Evolutionary conservation across 2,329 filamentous ascomycete species (phyloP), one percentile per base, ranked within the genome.

Genomic region (Domatiomyces globalis): DNA sequence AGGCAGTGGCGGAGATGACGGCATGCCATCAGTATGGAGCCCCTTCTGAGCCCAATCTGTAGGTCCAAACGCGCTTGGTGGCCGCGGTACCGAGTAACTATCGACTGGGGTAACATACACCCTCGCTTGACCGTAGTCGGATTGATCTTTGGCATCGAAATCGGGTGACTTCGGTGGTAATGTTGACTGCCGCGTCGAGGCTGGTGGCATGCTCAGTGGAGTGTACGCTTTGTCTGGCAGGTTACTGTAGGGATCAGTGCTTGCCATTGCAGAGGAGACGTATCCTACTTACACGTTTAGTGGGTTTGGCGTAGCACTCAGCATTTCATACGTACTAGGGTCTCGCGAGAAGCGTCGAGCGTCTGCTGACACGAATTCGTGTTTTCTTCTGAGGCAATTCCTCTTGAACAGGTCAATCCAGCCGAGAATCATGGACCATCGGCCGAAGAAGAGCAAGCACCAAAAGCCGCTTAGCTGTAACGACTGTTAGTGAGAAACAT

Each of bases 361-460:
- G 64, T 95, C 90, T 45, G 85, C 82, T 42, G 87, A 94, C 57
- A 95, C 85, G 61, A 95, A 96, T 66, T 96, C 90, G 61, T 84
- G 79, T 58, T 72, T 69, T 36, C 64, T 66, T 39, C 33, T 10
- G 19, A 69, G 67, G 54, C 79, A 68, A 47, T 71, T 63, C 39
- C 67, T 65, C 50, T 66, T 71, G 58, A 81, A 66, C 43, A 89
- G 69, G 22, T 94, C 81, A 43, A 73, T 59, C 92, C 92, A 98
- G 56, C 85, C 92, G 2, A 74, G 77, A 51, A 94, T 73, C 82
- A 96, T 94, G n/a, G 85, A 83, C 66, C 79, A 81, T 49, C 89
- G 83, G 39, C 85, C 84, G 29, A 95, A 79, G 53, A 96, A 79
- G 50, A 95, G 67, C 52, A 94, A 76, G 48, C 85, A 79, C 81